phyloP scores from a whole-genome alignment of 306 rosid genomes.

The Quercus glauca region DNA sequence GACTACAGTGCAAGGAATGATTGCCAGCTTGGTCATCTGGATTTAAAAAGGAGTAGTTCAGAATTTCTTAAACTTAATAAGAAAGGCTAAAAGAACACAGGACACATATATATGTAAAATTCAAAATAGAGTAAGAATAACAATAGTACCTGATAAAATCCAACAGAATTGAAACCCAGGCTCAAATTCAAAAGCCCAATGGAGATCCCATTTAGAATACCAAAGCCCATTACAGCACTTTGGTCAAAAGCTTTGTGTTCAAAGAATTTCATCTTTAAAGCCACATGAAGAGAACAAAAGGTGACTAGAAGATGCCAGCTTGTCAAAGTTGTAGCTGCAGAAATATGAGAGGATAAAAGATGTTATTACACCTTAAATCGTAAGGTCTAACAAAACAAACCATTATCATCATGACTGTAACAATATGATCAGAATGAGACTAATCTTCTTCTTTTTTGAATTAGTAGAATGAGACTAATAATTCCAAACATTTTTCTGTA shows the following conservation, averaged over 20 bases:
- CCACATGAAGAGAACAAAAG: constrained; percentile 92
- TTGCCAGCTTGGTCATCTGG: constrained; percentile 99
- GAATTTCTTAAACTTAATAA: constrained; percentile 4
- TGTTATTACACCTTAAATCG: not conserved
- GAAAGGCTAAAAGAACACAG: constrained; percentile 6
- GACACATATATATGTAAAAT: constrained; percentile 4
- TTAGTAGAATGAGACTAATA: not conserved
- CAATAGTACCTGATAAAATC: constrained; percentile 83
- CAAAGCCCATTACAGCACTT: constrained; percentile 84
- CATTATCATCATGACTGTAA: not conserved
- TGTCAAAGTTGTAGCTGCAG: constrained; percentile 96
- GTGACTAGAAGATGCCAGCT: constrained; percentile 99
- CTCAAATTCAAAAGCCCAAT: constrained; percentile 96
- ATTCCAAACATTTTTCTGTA: not conserved
- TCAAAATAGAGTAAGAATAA: constrained; percentile 17
- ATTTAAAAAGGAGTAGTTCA: constrained; percentile 25
- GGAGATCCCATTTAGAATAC: constrained; percentile 94
- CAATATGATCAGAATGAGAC: not conserved
- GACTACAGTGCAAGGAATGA: constrained; percentile 95
- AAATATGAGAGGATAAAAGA: constrained; percentile 8
- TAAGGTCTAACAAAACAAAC: not conserved
- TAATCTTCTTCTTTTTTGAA: not conserved
- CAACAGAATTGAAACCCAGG: constrained; percentile 97
- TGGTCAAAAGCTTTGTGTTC: constrained; percentile 91
- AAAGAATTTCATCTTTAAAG: constrained; percentile 76